phyloP scores from a whole-genome alignment of 129 eudicot species.

The Kitagawia praeruptora region DNA sequence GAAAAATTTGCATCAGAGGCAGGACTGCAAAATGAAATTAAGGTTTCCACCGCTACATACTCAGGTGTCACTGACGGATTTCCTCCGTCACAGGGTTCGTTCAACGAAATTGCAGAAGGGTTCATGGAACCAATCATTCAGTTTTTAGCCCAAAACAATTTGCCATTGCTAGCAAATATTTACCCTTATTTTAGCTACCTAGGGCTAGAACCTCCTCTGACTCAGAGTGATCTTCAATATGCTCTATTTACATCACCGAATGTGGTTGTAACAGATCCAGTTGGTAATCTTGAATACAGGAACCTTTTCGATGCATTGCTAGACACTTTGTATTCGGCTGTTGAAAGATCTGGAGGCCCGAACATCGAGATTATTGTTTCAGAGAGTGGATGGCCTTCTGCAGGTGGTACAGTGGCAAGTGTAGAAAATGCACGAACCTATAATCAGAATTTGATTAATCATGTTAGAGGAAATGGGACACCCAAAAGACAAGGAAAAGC shows the following conservation, averaged over 20 bases:
- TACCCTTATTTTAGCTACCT: too few relatives aligned
- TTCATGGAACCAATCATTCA: neutral
- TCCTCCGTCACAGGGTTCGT: neutral
- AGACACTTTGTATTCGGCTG: neutral
- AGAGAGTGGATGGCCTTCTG: constrained; percentile 6
- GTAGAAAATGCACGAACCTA: neutral
- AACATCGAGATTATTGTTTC: neutral
- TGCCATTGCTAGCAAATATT: neutral
- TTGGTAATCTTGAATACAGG: neutral
- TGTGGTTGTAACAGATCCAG: neutral
- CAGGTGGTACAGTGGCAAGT: neutral
- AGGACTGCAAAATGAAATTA: neutral
- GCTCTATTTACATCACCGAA: neutral
- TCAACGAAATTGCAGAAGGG: neutral
- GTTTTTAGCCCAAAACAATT: neutral
- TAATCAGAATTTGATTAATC: neutral
- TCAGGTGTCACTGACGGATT: neutral
- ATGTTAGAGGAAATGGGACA: neutral
- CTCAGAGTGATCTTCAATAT: neutral
- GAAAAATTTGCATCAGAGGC: neutral
- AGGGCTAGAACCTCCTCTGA: neutral
- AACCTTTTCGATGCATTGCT: constrained; percentile 1
- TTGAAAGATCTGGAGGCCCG: neutral
- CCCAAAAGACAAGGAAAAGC: neutral
- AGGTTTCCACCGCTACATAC: neutral